phyloP scores from a whole-genome alignment of 805 yeast genomes.

The Wickerhamiella siamensis region DNA sequence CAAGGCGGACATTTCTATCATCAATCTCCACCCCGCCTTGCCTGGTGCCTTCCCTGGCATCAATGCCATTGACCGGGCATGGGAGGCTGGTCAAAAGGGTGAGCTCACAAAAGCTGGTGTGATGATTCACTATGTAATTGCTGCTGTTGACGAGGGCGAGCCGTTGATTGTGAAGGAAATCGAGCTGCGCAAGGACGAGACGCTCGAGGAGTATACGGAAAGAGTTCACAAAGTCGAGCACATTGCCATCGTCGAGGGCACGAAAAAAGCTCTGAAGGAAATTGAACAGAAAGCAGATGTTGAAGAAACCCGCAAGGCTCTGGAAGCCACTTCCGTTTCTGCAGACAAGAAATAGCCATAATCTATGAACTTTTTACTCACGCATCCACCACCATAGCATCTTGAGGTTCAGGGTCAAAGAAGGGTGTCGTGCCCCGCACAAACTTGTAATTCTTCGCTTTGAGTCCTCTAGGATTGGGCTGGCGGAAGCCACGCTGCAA shows the following conservation, averaged over 20 bases:
- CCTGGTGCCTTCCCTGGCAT: conserved; percentile 97
- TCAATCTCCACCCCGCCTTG: conserved; percentile 90
- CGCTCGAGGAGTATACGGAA: conserved; percentile 63
- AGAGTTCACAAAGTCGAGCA: conserved; percentile 81
- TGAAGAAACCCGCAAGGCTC: too few species aligned
- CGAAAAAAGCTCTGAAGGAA: conserved; percentile 40
- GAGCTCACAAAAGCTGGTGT: conserved; percentile 67
- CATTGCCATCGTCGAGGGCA: conserved; percentile 84
- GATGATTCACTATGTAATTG: conserved; percentile 94
- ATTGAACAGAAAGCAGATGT: too few species aligned
- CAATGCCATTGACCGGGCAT: conserved; percentile 91
- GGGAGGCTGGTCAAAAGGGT: conserved; percentile 87
- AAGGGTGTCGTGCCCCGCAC: conserved; percentile 85
- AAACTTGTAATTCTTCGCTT: conserved; percentile 73
- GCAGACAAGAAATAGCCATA: not conserved
- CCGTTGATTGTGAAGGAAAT: conserved; percentile 76
- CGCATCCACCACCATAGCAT: conserved; percentile 40
- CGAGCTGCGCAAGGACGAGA: conserved; percentile 54
- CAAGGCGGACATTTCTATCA: conserved; percentile 53
- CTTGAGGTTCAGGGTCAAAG: conserved; percentile 54
- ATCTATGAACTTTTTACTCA: not conserved
- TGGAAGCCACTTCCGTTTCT: not conserved
- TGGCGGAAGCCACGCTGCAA: conserved; percentile 75
- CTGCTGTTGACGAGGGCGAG: conserved; percentile 87
- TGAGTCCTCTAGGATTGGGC: conserved; percentile 76